Evolutionary conservation across 2,329 filamentous ascomycete genomes (phyloP), one percentile per base, ranked within the genome.

Genomic region (Aspergillus hortae): DNA sequence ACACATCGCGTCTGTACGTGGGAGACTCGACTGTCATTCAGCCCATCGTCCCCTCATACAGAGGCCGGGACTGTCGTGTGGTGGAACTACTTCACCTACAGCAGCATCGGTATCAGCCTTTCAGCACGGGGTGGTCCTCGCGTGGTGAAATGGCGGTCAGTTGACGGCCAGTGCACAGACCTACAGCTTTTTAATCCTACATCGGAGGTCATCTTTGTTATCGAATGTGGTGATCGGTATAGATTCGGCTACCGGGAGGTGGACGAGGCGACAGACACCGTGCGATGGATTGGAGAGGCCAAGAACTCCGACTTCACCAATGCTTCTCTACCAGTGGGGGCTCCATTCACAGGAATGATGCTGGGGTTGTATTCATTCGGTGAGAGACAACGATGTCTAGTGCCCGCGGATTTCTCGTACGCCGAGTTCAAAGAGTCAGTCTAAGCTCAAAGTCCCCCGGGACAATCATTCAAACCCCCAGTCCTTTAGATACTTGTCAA

Each of bases 11-110:
- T 58, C 15, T 75, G 76, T 41, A 66, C 55, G 0, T 82, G 78
- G 61, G 63, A 70, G 21, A 74, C 72, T 0, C 70, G 64, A 2
- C 60, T 84, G 11, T 67, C 72, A 0, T 84, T 83, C 53, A 58
- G 65, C 0, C 79, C 80, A 0, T 67, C 62, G 0, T 68, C 69
- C 3, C 41, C 61, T 4, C 67, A 73, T 1, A 75, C 75, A 2
- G 81, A 84, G 65, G 80, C 81, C 0, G 81, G 81, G 0, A 67
- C 77, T 0, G 77, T 78, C 0, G 61, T 83, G 0, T 84, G 78
- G 74, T 81, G 79, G 77, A 81, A 76, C 43, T 75, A 80, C 40
- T 73, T 72, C 54, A 76, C 74, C 0, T 73, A 74, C 48, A 69
- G 66, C 44, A 74, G 69, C 32, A 67, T 79, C 2, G 77, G 76